Conservation (phyloP, 2,329 filamentous ascomycete genomes). For the Pseudogymnoascus pannorum region DNA sequence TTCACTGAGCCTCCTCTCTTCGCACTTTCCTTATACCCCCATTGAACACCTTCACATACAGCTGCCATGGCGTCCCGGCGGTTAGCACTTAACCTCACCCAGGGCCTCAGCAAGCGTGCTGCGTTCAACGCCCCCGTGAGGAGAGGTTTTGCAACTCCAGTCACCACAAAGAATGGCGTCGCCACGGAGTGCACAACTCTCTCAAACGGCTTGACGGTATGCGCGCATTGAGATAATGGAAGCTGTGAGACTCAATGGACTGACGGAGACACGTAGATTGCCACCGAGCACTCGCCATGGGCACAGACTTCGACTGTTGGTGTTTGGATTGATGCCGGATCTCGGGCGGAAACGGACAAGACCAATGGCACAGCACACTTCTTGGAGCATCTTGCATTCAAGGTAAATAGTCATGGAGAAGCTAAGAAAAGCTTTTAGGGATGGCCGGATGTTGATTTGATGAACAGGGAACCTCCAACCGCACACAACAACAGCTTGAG, state of each 20-base stretch:
- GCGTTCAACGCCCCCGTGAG: conserved; percentile 73
- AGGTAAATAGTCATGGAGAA: conserved; percentile 52
- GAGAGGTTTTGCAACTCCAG: conserved; percentile 85
- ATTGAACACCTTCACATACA: conserved; percentile 19
- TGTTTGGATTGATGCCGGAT: conserved; percentile 99
- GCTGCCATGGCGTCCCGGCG: conserved; percentile 82
- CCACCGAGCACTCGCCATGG: conserved; percentile 95
- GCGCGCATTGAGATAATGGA: conserved; percentile 13
- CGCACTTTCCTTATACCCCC: conserved; percentile 10
- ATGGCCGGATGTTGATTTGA: conserved; percentile 19
- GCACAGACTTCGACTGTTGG: conserved; percentile 97
- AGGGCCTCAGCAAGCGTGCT: conserved; percentile 81
- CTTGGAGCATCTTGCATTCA: conserved; percentile 99
- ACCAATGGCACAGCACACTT: conserved; percentile 99
- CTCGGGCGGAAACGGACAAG: conserved; percentile 93
- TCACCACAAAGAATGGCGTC: conserved; percentile 52
- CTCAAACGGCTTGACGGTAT: conserved; percentile 93
- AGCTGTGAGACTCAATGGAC: conserved; percentile 33
- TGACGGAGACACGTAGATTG: conserved; percentile 59
- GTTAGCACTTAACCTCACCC: conserved; percentile 90
- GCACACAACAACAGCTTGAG: conserved; percentile 95
- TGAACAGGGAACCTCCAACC: conserved; percentile 76
- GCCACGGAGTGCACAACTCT: conserved; percentile 95
- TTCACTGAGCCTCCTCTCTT: conserved; percentile 12
- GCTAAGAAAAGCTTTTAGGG: conserved; percentile 6